Evolutionary conservation across 208 protist genomes (phyloP).

Genomic region (Lotmaria passim): DNA sequence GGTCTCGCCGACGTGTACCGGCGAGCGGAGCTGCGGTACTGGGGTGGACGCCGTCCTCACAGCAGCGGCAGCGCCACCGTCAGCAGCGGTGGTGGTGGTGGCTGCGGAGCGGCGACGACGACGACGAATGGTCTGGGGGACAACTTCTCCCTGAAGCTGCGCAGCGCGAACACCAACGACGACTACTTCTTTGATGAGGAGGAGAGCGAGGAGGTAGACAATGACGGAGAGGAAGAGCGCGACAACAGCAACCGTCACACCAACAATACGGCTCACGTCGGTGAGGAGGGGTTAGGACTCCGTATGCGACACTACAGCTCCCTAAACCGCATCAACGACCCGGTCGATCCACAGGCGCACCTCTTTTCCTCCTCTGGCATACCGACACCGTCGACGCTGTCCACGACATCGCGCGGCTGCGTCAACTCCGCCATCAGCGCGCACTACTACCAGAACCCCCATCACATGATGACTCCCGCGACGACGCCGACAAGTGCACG

Average conservation of each 20-base stretch:
- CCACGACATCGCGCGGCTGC: conserved; percentile 10
- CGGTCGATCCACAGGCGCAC: background rate
- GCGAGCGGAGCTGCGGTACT: conserved; percentile 16
- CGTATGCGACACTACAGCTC: background rate
- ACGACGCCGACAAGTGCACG: background rate
- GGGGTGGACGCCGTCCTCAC: background rate
- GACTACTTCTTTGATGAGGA: too few species aligned
- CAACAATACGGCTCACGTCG: background rate
- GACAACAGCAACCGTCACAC: too few species aligned
- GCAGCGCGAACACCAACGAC: background rate
- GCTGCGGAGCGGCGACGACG: background rate
- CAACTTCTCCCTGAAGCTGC: background rate
- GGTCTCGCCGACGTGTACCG: conserved; percentile 11
- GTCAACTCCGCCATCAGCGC: background rate
- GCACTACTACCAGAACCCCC: too few species aligned
- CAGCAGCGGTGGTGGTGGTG: background rate
- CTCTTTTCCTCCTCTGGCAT: background rate
- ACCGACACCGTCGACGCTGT: conserved; percentile 8
- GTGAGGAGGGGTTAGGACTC: background rate
- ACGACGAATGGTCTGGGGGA: too few species aligned
- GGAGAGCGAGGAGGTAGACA: background rate
- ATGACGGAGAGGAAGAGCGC: background rate
- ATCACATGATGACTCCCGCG: too few species aligned
- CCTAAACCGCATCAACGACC: background rate
- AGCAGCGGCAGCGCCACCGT: background rate